phyloP scores from a whole-genome alignment of 2,329 filamentous ascomycete species.

The Pyricularia pennisetigena region DNA sequence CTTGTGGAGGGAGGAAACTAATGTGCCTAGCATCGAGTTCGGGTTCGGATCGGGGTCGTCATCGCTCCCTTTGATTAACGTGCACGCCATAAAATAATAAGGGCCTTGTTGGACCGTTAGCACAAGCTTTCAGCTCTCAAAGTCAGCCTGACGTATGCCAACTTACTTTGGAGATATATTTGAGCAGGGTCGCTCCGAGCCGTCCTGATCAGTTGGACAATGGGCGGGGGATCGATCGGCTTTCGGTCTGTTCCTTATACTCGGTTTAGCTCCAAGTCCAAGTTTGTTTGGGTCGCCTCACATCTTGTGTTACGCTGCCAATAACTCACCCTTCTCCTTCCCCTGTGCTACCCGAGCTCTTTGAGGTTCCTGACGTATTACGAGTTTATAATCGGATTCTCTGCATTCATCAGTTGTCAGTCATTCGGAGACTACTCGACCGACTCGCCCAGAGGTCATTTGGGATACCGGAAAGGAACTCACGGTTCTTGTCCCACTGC shows the following conservation, averaged over 20 bases:
- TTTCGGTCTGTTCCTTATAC: constrained; percentile 53
- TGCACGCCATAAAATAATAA: constrained; percentile 37
- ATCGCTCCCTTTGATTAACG: constrained; percentile 30
- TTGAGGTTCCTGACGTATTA: constrained; percentile 55
- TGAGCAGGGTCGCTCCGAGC: constrained; percentile 33
- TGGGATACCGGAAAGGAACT: background rate
- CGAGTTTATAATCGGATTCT: constrained; percentile 17
- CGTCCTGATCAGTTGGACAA: constrained; percentile 58
- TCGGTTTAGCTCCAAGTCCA: constrained; percentile 3
- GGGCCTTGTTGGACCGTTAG: constrained; percentile 26
- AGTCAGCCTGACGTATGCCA: background rate
- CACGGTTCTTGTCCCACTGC: background rate
- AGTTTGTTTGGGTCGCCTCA: constrained; percentile 1
- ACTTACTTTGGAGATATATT: constrained; percentile 48
- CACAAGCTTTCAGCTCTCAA: background rate
- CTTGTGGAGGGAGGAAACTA: constrained; percentile 72
- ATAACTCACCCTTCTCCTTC: constrained; percentile 60
- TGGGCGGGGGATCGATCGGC: constrained; percentile 79
- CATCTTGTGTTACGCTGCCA: background rate
- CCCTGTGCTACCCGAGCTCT: constrained; percentile 58
- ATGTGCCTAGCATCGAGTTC: constrained; percentile 57
- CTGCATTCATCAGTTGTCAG: background rate
- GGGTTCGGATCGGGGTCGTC: constrained; percentile 26
- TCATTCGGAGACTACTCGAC: background rate
- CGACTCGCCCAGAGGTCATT: background rate